Conservation (phyloP, 371 early-diverging fungal species). For the Mortierella sp. region DNA sequence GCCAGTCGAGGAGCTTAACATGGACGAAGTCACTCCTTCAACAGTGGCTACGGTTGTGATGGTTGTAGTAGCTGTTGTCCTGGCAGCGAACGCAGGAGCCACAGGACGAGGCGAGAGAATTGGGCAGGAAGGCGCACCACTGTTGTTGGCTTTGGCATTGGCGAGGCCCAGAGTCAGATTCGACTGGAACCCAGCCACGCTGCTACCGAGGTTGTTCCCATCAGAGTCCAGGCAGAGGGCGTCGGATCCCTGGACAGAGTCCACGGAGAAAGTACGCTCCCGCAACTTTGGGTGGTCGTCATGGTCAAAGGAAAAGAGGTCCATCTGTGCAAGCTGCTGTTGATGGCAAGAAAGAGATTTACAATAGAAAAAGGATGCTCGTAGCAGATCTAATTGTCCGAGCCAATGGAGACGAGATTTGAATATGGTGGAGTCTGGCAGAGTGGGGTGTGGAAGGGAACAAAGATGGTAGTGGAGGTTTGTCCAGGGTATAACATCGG, state of each 20-base stretch:
- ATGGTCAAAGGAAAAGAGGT: constrained; percentile 51
- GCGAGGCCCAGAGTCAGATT: background rate
- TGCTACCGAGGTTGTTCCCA: background rate
- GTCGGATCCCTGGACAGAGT: constrained; percentile 19
- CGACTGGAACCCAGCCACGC: background rate
- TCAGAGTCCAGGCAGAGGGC: background rate
- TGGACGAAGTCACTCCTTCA: constrained; percentile 2
- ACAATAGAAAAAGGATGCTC: background rate
- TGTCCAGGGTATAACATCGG: constrained; percentile 46
- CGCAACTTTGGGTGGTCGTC: constrained; percentile 53
- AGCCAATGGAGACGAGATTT: constrained; percentile 5
- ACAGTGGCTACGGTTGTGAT: constrained; percentile 4
- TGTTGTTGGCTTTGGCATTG: background rate
- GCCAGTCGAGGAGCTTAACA: constrained; percentile 9
- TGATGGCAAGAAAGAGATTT: background rate
- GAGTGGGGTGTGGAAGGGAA: constrained; percentile 46
- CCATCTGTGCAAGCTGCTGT: constrained; percentile 24
- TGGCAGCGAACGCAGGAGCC: constrained; percentile 9
- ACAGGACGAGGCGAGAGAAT: constrained; percentile 43
- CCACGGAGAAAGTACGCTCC: constrained; percentile 43
- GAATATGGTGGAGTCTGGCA: constrained; percentile 41
- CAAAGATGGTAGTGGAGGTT: constrained; percentile 20
- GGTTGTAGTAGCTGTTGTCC: constrained; percentile 6
- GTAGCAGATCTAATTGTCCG: constrained; percentile 22
- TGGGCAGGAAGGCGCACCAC: constrained; percentile 1